These are phyloP conservation scores for Furcasterigmium furcatum DNA, from an alignment of 2,329 filamentous ascomycete genomes.

Conservation along the genomic window DNA sequence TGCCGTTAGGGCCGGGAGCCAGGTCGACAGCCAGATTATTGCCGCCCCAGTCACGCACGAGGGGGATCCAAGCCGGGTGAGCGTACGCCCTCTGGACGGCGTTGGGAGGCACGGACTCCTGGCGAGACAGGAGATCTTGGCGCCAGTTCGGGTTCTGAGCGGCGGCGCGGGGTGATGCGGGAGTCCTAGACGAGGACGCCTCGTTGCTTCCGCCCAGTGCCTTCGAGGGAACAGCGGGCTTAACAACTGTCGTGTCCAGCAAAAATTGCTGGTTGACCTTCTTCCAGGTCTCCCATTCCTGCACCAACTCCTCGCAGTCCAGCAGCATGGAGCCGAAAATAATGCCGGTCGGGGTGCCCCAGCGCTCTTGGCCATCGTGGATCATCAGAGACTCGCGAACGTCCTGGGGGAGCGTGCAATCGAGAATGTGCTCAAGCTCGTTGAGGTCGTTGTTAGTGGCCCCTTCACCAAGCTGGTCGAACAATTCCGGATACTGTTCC, in stretches of 20 bases:
- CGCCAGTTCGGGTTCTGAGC: conserved; percentile 69
- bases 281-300: conserved; percentile 97
- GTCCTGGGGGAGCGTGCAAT: conserved; percentile 90
- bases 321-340: conserved; percentile 93
- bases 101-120: conserved; percentile 83
- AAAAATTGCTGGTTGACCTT: conserved; percentile 89
- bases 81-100: conserved; percentile 90
- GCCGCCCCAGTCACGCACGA: conserved; percentile 96
- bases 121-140: conserved; percentile 76
- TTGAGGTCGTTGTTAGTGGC: conserved; percentile 94
- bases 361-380: conserved; percentile 96
- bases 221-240: conserved; percentile 65
- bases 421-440: conserved; percentile 91
- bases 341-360: conserved; percentile 85
- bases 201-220: conserved; percentile 62
- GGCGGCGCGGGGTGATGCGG: conserved; percentile 37
- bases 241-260: conserved; percentile 53
- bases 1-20: conserved; percentile 82
- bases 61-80: conserved; percentile 91
- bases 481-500: conserved; percentile 91
- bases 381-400: conserved; percentile 86
- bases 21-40: conserved; percentile 96
- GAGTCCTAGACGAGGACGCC: conserved; percentile 66
- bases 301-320: conserved; percentile 96
- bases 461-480: conserved; percentile 87